These are phyloP conservation scores for Syncephalastrum racemosum DNA, from an alignment of 371 early-diverging fungal species.

Conservation along the genomic window DNA sequence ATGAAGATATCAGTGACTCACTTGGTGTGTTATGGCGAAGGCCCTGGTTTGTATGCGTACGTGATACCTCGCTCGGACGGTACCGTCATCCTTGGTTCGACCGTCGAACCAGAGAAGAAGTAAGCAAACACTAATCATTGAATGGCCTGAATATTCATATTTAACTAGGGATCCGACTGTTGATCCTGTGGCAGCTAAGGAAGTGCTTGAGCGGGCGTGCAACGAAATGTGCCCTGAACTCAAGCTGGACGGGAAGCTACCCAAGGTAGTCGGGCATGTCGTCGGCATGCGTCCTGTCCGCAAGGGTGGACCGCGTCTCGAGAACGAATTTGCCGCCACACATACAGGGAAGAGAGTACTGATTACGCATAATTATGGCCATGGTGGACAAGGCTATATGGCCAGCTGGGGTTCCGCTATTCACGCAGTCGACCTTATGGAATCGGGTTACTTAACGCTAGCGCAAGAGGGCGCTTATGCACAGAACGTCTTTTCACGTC, in stretches of 20 bases:
- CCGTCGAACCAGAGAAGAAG: conserved; percentile 58
- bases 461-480: too few species aligned
- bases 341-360: conserved; percentile 35
- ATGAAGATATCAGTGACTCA: too few species aligned
- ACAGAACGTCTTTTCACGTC: too few species aligned
- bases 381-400: conserved; percentile 60
- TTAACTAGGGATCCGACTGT: not conserved
- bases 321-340: conserved; percentile 46
- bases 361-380: conserved; percentile 73
- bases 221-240: conserved; percentile 20
- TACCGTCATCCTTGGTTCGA: conserved; percentile 74
- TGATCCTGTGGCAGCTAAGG: conserved; percentile 5
- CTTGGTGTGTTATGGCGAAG: too few species aligned
- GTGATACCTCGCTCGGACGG: conserved; percentile 74
- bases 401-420: conserved; percentile 70
- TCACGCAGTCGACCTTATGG: conserved; percentile 41
- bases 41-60: conserved; percentile 44
- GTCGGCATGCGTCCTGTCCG: conserved; percentile 69
- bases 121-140: conserved; percentile 21
- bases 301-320: conserved; percentile 62
- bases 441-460: conserved; percentile 16
- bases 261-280: conserved; percentile 51
- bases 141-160: not conserved
- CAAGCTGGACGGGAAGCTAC: conserved; percentile 21
- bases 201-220: conserved; percentile 13